Conservation (phyloP, 2,329 filamentous ascomycete species). For the Pseudonectria buxi region DNA sequence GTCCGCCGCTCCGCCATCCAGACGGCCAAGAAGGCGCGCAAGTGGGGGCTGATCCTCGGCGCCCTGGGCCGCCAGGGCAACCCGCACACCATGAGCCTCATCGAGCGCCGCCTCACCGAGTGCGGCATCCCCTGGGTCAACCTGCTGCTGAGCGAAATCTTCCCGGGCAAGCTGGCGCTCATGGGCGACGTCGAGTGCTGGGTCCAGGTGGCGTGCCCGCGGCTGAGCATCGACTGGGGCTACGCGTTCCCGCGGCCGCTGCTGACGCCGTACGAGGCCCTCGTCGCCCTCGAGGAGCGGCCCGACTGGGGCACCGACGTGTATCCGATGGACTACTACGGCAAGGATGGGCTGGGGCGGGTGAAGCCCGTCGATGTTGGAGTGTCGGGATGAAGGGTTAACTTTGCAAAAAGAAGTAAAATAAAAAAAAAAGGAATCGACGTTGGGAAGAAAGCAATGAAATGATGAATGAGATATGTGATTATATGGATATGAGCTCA, state of each 20-base stretch:
- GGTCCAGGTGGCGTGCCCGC: slow-evolving; percentile 97
- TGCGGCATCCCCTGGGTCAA: slow-evolving; percentile 77
- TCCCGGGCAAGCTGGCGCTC: slow-evolving; percentile 87
- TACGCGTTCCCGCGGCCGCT: slow-evolving; percentile 88
- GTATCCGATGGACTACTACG: slow-evolving; percentile 99
- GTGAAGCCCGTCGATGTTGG: slow-evolving; percentile 47
- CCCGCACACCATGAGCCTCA: slow-evolving; percentile 80
- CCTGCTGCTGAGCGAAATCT: slow-evolving; percentile 86
- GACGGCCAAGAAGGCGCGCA: slow-evolving; percentile 67
- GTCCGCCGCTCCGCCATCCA: slow-evolving; percentile 71
- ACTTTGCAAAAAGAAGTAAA: slow-evolving; percentile 1
- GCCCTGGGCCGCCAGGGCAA: slow-evolving; percentile 92
- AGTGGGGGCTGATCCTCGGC: slow-evolving; percentile 93
- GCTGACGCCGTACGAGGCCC: slow-evolving; percentile 89
- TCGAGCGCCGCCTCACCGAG: slow-evolving; percentile 68
- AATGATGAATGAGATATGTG: neutral
- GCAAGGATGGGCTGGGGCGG: slow-evolving; percentile 80
- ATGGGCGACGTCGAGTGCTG: slow-evolving; percentile 95
- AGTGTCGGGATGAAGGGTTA: slow-evolving; percentile 10
- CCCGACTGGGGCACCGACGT: slow-evolving; percentile 69
- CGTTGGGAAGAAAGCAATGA: neutral
- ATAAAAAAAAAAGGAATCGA: slow-evolving; percentile 1
- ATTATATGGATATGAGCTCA: no score
- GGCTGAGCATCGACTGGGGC: slow-evolving; percentile 96
- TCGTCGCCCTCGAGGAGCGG: slow-evolving; percentile 75